A percentile compares a stretch with the other conserved stretches of the same genome.
phyloP scores from a whole-genome alignment of 2,329 filamentous ascomycete genomes.

The Diaporthe citriasiana region DNA sequence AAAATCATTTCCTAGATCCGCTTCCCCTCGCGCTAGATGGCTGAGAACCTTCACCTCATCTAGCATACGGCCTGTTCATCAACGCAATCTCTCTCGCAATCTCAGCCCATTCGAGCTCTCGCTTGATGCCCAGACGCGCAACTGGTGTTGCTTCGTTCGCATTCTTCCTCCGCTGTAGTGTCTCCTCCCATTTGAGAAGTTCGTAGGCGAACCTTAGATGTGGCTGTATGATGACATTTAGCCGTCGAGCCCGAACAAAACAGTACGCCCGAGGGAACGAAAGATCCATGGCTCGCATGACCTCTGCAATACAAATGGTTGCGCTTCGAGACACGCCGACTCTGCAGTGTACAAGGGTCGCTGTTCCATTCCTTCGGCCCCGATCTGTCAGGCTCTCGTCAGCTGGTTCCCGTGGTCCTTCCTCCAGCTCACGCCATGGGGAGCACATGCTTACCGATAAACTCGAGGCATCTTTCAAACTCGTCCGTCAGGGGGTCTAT shows the following conservation, averaged over 20 bases:
- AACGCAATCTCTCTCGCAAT: conserved; percentile 91
- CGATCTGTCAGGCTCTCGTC: conserved; percentile 68
- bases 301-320: conserved; percentile 98
- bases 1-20: conserved; percentile 28
- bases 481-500: conserved; percentile 92
- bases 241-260: conserved; percentile 89
- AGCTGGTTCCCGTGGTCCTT: conserved; percentile 3
- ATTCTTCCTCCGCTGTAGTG: conserved; percentile 69
- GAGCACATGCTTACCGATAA: conserved; percentile 80
- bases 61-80: conserved; percentile 95
- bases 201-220: conserved; percentile 96
- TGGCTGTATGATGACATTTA: conserved; percentile 99
- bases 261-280: conserved; percentile 96
- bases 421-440: background rate
- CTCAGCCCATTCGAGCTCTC: conserved; percentile 92
- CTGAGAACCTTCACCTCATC: conserved; percentile 57
- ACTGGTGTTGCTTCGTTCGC: conserved; percentile 55
- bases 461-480: conserved; percentile 87
- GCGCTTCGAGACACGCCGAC: conserved; percentile 96
- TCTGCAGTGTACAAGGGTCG: conserved; percentile 94
- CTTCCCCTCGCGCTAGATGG: background rate
- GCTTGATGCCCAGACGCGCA: conserved; percentile 60
- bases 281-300: conserved; percentile 85
- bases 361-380: conserved; percentile 81
- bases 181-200: conserved; percentile 94